Evolutionary conservation across 306 rosid species (phyloP), one percentile per base, ranked within the genome.

Genomic region (Acacia crassicarpa): DNA sequence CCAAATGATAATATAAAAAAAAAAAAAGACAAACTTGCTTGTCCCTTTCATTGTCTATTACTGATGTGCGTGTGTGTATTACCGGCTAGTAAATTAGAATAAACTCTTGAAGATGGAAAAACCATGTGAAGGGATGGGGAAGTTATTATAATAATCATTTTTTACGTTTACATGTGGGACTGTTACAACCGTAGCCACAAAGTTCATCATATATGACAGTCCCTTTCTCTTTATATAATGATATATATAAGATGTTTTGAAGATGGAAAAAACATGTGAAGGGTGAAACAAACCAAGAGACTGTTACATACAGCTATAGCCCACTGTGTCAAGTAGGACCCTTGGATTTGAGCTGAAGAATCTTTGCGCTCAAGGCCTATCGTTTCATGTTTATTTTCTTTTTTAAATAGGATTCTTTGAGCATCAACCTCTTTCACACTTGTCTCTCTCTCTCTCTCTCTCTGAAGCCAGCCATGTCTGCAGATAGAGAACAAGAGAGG

Each of bases 401-500:
- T 85, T 87, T 76, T 90, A 79, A 83, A 85, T 84, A 87, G 87
- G 32, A 70, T 81, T 11, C 56, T n/a, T 79, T 69, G 59, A 72
- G 27, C 56, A 56, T 8, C 27, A 22, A 35, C 77, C 85, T 38
- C 61, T 27, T 53, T 12, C 68, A 67, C 40, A 15, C 11, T 2
- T 56, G 1, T 40, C 70, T 16, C 41, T 6, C 40, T 8, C 15
- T 46, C n/a, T n/a, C n/a, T n/a, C 15, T 48, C 53, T 48, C 19
- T 62, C 33, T 22, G 12, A 4, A 61, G 17, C 67, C 5, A 61
- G 17, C 67, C 35, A 62, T 62, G 38, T 62, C 67, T 59, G 66
- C 14, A 23, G 15, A 1, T 9, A 19, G 9, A 51, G 58, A 51
- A 14, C 56, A 4, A 16, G 56, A 15, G 20, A 49, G 22, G 7